Evolutionary conservation across 306 rosid species (phyloP), one percentile per base, ranked within the genome.

Genomic region (Psophocarpus tetragonolobus): DNA sequence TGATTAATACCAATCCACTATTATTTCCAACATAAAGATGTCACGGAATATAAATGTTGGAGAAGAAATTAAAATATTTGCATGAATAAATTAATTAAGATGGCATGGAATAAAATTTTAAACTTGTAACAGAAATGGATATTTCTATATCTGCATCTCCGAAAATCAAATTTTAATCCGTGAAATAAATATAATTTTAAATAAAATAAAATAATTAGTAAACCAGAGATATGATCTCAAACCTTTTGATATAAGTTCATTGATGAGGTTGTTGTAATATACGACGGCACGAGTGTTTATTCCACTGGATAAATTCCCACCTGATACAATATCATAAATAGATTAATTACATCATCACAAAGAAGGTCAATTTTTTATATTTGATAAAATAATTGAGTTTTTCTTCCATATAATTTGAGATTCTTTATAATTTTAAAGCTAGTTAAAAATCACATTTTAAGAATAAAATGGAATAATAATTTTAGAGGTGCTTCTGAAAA

Each of bases 231-330:
- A 36, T 17, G 0, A 26, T 50, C 41, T 23, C 64, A 38, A 73
- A 73, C 88, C 88, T 29, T 83, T 83, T 20, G 78, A 36, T 17
- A 83, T 14, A 26, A 86, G 81, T 61, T 83, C 81, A 0, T 86
- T 36, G 71, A 86, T 83, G 41, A 83, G 83, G 5, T 33, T 70
- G 36, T 86, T 23, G 68, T 86, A 86, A 47, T 80, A 83, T 8
- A 14, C 0, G 6, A 83, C 38, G 27, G 87, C 87, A 20, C 67
- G 71, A 0, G 2, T 39, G 18, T 86, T 86, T 65, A 83, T 74
- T 58, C 89, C 85, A 8, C 78, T 68, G 17, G 45, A 71, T 42
- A 73, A 17, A 39, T 8, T 86, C 67, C 89, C 89, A 33, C 68
- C 89, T 86, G 36, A 21, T 50, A 64, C 2, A 41, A 17, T 10